These are phyloP conservation scores for Fusarium sp. DNA, from an alignment of 2,329 filamentous ascomycete genomes.

Conservation along the genomic window DNA sequence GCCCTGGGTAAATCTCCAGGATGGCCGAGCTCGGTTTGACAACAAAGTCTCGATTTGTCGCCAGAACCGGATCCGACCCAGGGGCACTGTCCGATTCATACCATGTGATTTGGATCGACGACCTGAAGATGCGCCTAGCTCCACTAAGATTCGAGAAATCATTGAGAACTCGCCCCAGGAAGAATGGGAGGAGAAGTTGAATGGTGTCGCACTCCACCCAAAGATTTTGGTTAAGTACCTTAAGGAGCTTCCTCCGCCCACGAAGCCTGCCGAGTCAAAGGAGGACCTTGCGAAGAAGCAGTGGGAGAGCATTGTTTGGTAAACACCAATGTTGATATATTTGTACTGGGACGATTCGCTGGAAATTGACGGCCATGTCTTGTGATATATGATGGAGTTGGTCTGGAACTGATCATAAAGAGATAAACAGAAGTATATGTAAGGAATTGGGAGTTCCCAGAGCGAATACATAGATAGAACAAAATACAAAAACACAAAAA, in stretches of 20 bases:
- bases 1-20: slow-evolving; percentile 27
- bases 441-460: background rate
- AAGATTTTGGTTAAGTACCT: slow-evolving; percentile 24
- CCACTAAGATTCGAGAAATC: slow-evolving; percentile 39
- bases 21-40: slow-evolving; percentile 14
- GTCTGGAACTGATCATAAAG: background rate
- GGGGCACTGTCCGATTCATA: slow-evolving; percentile 37
- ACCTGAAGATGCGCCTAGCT: slow-evolving; percentile 32
- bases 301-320: background rate
- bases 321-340: background rate
- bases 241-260: background rate
- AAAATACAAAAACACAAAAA: background rate
- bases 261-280: background rate
- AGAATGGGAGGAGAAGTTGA: background rate
- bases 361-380: accelerated
- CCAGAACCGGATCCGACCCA: slow-evolving; percentile 18
- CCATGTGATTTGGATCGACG: background rate
- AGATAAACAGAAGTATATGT: background rate
- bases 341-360: too few species aligned
- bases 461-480: background rate
- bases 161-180: slow-evolving; percentile 7
- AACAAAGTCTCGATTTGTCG: slow-evolving; percentile 26
- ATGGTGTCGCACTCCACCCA: slow-evolving; percentile 10
- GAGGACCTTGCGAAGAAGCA: background rate
- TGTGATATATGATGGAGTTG: background rate